A percentile compares a stretch with the other conserved stretches of the same genome.
These are phyloP conservation scores for Colletotrichum abscissum DNA, from an alignment of 2,329 filamentous ascomycete species.

Conservation along the genomic window DNA sequence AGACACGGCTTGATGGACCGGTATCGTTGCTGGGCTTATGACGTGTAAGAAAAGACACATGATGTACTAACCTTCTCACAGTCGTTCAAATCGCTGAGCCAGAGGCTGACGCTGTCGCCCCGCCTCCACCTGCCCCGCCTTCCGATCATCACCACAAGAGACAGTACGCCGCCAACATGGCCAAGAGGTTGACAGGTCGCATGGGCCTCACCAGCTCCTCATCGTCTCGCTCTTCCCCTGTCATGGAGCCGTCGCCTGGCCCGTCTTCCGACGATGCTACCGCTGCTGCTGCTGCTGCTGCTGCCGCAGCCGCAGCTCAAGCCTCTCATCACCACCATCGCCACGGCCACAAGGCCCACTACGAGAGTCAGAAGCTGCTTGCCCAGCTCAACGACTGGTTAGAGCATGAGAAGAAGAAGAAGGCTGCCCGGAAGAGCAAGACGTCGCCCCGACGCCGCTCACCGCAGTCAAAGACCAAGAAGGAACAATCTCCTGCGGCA, in stretches of 20 bases:
- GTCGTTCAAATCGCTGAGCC: slow-evolving; percentile 71
- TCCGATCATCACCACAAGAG: slow-evolving; percentile 53
- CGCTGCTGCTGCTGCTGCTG: slow-evolving; percentile 3
- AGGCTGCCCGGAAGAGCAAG: slow-evolving; percentile 64
- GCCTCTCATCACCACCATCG: slow-evolving; percentile 44
- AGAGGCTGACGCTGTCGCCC: slow-evolving; percentile 34
- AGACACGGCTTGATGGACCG: slow-evolving; percentile 26
- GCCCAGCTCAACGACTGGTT: slow-evolving; percentile 87
- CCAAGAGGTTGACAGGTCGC: slow-evolving; percentile 56
- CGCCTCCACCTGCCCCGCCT: slow-evolving; percentile 37
- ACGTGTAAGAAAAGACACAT: slow-evolving; percentile 27
- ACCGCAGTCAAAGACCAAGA: slow-evolving; percentile 33
- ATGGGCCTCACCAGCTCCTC: slow-evolving; percentile 48
- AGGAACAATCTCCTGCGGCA: slow-evolving; percentile 20
- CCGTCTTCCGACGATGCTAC: slow-evolving; percentile 43
- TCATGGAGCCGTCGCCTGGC: slow-evolving; percentile 46
- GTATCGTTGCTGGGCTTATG: slow-evolving; percentile 32
- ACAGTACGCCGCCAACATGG: slow-evolving; percentile 57
- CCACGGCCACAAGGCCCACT: slow-evolving; percentile 50
- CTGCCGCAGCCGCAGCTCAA: slow-evolving; percentile 12
- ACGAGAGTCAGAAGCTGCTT: slow-evolving; percentile 67
- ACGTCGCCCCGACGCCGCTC: slow-evolving; percentile 54
- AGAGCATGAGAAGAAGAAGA: slow-evolving; percentile 79
- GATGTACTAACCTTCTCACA: slow-evolving; percentile 37
- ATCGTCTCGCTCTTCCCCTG: slow-evolving; percentile 58